Conservation (phyloP, 345 rosid genomes). For the Linum tenue region DNA sequence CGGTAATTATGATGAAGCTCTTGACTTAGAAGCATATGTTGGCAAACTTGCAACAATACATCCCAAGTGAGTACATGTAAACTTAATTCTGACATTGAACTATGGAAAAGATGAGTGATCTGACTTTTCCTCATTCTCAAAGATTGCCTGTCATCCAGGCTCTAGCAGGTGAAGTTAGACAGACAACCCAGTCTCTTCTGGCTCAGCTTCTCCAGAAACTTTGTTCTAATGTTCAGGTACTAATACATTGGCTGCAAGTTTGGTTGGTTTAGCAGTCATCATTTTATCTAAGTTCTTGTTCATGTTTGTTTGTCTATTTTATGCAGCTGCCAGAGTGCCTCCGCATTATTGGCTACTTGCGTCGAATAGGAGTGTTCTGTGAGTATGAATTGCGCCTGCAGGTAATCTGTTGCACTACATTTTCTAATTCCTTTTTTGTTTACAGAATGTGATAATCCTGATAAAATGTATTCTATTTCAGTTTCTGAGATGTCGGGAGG, state of each 20-base stretch:
- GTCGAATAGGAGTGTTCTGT: slow-evolving; percentile 84
- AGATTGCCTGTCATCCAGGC: slow-evolving; percentile 89
- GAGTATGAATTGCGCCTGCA: slow-evolving; percentile 95
- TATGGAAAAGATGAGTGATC: slow-evolving; percentile 15
- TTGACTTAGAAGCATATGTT: slow-evolving; percentile 90
- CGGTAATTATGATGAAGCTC: slow-evolving; percentile 96
- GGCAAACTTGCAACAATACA: slow-evolving; percentile 89
- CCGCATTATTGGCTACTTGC: slow-evolving; percentile 85
- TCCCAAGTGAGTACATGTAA: slow-evolving; percentile 65
- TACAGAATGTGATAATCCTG: not conserved
- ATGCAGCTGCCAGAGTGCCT: slow-evolving; percentile 92
- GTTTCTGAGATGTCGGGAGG: slow-evolving; percentile 96
- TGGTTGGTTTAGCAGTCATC: not conserved
- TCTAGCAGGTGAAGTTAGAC: slow-evolving; percentile 78
- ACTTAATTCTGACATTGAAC: slow-evolving; percentile 10
- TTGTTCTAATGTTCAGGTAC: slow-evolving; percentile 88
- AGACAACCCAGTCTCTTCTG: slow-evolving; percentile 90
- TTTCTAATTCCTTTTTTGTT: not conserved
- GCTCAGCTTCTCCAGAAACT: slow-evolving; percentile 87
- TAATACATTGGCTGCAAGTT: not conserved
- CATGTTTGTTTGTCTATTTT: slow-evolving; percentile 10
- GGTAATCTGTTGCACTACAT: slow-evolving; percentile 28
- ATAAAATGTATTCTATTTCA: slow-evolving; percentile 25
- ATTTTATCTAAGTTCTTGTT: slow-evolving; percentile 12
- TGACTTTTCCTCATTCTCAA: slow-evolving; percentile 12